phyloP scores from a whole-genome alignment of 2,329 filamentous ascomycete genomes.

The Hymenoscyphus fraxineus region DNA sequence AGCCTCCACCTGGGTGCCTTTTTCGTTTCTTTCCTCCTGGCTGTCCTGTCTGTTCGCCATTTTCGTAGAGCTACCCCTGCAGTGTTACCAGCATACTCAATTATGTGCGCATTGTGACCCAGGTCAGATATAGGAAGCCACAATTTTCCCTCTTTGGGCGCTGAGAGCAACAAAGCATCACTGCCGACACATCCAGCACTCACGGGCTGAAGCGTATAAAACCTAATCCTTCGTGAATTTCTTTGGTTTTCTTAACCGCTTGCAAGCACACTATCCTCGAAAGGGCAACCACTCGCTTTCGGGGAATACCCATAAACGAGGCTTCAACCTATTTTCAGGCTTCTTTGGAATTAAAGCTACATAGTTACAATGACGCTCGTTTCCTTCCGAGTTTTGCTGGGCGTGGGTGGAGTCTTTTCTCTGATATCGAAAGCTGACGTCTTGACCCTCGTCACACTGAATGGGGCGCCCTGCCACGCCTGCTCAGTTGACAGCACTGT shows the following conservation, averaged over 20 bases:
- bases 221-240: conserved; percentile 10
- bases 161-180: not conserved
- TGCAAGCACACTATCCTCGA: conserved; percentile 3
- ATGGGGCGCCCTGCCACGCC: conserved; percentile 10
- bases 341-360: not conserved
- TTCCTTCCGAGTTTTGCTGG: conserved; percentile 5
- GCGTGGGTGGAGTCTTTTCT: not conserved
- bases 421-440: conserved; percentile 7
- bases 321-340: conserved; percentile 2
- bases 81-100: conserved; percentile 8
- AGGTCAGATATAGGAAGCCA: conserved; percentile 12
- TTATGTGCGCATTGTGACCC: conserved; percentile 6
- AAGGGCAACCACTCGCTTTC: conserved; percentile 5
- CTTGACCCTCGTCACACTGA: conserved; percentile 5
- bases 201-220: conserved; percentile 14
- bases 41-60: conserved; percentile 9
- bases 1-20: conserved; percentile 7
- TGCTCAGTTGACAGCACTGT: conserved; percentile 8
- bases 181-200: conserved; percentile 6
- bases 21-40: conserved; percentile 2
- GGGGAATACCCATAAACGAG: conserved; percentile 4
- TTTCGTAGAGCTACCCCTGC: conserved; percentile 10
- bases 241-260: conserved; percentile 5
- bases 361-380: conserved; percentile 5
- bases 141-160: conserved; percentile 8